Conservation (phyloP, 768 basidiomycete genomes). For the Collybia mongolica region DNA sequence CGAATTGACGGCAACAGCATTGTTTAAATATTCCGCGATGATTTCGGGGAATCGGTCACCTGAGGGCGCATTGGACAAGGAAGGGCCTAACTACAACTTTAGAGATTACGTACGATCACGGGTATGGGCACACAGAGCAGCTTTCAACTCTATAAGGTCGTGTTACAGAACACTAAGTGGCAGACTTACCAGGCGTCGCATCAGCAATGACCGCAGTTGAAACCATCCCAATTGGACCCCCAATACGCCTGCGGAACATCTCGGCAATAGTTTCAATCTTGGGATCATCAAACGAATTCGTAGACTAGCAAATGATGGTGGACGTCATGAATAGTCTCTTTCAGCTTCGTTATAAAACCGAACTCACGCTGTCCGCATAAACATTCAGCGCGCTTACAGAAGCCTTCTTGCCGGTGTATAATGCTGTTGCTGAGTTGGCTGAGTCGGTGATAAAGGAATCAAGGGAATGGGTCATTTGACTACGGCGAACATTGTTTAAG, state of each 20-base stretch:
- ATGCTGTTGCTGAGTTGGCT: conserved; percentile 44
- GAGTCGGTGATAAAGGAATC: conserved; percentile 50
- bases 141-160: conserved; percentile 12
- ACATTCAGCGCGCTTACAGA: conserved; percentile 40
- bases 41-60: conserved; percentile 29
- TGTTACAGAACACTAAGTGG: not conserved
- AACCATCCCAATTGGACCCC: conserved; percentile 43
- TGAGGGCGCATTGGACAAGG: conserved; percentile 3
- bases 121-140: conserved; percentile 41
- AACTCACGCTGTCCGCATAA: conserved; percentile 39
- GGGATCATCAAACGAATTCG: conserved; percentile 39
- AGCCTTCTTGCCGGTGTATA: conserved; percentile 45
- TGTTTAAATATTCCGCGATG: conserved; percentile 36
- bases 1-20: conserved; percentile 28
- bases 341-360: not conserved
- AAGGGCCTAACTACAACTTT: not conserved
- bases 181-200: conserved; percentile 36
- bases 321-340: not conserved
- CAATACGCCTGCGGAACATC: conserved; percentile 37
- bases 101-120: conserved; percentile 27
- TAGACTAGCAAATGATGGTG: conserved; percentile 24
- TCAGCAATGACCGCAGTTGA: conserved; percentile 45
- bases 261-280: conserved; percentile 45
- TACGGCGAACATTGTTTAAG: conserved; percentile 6
- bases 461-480: conserved; percentile 48